Conservation (phyloP, 352 stramenopile species). For the Phytophthora fragariaefolia region DNA sequence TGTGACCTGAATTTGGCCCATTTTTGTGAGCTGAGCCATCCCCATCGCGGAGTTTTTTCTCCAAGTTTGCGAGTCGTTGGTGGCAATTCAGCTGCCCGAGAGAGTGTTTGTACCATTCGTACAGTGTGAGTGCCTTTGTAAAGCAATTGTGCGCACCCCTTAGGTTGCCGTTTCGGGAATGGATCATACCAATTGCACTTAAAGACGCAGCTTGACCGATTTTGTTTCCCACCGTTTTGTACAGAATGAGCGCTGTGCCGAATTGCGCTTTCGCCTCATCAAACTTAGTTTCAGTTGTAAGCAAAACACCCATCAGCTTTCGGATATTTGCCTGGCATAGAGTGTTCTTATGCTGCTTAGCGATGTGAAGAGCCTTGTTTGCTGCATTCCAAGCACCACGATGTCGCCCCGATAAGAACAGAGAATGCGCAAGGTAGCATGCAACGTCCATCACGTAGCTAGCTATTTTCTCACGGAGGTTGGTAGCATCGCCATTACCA, state of each 20-base stretch:
- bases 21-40: conserved; percentile 65
- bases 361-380: conserved; percentile 79
- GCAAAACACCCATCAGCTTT: conserved; percentile 80
- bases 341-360: conserved; percentile 75
- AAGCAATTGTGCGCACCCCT: conserved; percentile 81
- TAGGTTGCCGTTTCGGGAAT: conserved; percentile 81
- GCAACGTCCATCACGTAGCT: conserved; percentile 72
- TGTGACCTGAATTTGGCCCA: conserved; percentile 64
- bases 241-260: conserved; percentile 73
- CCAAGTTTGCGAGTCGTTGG: conserved; percentile 80
- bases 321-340: conserved; percentile 73
- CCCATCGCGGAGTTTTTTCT: conserved; percentile 83
- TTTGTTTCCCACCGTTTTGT: conserved; percentile 79
- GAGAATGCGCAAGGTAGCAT: conserved; percentile 74
- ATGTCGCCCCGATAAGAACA: conserved; percentile 79
- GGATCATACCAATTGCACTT: conserved; percentile 84
- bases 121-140: conserved; percentile 78
- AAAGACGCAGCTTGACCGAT: conserved; percentile 76
- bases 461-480: conserved; percentile 55
- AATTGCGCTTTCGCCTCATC: conserved; percentile 86
- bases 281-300: conserved; percentile 86
- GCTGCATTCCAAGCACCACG: conserved; percentile 74
- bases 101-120: conserved; percentile 86
- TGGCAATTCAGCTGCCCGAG: conserved; percentile 84
- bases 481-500: conserved; percentile 7